Conservation (phyloP, 2,329 filamentous ascomycete species). For the Botrytis medusae region DNA sequence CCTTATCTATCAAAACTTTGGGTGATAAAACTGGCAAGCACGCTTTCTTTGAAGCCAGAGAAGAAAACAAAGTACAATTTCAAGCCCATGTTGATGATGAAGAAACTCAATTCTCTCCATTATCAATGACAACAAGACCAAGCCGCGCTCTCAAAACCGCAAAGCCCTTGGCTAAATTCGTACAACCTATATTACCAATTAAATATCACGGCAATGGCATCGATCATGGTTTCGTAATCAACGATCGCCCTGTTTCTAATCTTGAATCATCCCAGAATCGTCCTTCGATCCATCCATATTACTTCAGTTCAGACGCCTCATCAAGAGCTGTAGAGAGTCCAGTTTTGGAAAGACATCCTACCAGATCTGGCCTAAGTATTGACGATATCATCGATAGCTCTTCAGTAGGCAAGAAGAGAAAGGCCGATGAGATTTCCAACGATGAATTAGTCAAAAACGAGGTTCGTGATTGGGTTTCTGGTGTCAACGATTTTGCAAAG, state of each 20-base stretch:
- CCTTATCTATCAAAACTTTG: conserved; percentile 26
- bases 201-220: not conserved
- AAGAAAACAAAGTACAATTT: conserved; percentile 35
- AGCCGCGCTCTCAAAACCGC: not conserved
- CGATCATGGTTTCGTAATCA: not conserved
- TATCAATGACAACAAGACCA: not conserved
- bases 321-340: conserved; percentile 19
- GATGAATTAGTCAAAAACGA: conserved; percentile 27
- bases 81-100: conserved; percentile 12
- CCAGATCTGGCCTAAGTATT: conserved; percentile 36
- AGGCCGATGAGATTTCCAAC: conserved; percentile 37
- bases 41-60: conserved; percentile 39
- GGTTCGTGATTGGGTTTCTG: conserved; percentile 31
- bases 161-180: not conserved
- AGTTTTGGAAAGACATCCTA: conserved; percentile 16
- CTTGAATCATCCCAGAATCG: not conserved
- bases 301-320: conserved; percentile 18
- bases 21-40: conserved; percentile 37
- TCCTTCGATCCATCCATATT: conserved; percentile 13
- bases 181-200: not conserved
- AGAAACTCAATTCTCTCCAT: not conserved
- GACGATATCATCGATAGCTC: conserved; percentile 36
- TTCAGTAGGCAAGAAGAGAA: conserved; percentile 32
- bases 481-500: conserved; percentile 1
- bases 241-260: not conserved